These are phyloP conservation scores for Cladosporium velox DNA, from an alignment of 2,329 filamentous ascomycete species.

Conservation along the genomic window DNA sequence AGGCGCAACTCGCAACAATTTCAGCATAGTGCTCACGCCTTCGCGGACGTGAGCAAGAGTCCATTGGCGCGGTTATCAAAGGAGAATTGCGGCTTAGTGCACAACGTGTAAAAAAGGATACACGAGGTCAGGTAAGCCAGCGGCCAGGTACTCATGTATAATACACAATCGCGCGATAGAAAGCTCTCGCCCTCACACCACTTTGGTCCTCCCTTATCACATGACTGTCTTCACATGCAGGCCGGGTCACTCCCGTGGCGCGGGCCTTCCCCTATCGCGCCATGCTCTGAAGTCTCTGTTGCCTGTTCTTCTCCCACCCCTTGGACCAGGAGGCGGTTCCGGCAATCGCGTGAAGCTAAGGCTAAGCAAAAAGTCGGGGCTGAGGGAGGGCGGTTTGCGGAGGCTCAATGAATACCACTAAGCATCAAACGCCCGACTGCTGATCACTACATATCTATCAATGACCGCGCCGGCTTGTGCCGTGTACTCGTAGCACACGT, in stretches of 20 bases:
- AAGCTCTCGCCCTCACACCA: constrained; percentile 11
- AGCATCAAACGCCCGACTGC: background rate
- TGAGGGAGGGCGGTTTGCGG: background rate
- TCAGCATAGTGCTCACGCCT: constrained; percentile 69
- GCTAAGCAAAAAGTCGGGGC: background rate
- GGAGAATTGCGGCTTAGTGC: constrained; percentile 5
- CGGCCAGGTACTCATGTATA: constrained; percentile 1
- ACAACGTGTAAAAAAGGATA: background rate
- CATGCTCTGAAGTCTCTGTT: constrained; percentile 8
- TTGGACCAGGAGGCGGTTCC: background rate
- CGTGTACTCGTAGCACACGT: background rate
- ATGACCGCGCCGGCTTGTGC: background rate
- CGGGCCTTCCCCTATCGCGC: constrained; percentile 11
- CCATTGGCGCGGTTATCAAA: constrained; percentile 8
- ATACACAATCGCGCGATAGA: background rate
- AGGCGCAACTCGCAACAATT: constrained; percentile 82
- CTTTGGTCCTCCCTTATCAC: background rate
- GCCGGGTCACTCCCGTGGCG: constrained; percentile 19
- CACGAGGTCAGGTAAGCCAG: constrained; percentile 3
- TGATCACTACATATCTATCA: background rate
- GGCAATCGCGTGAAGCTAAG: background rate
- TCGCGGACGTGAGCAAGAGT: background rate
- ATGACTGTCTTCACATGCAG: constrained; percentile 19
- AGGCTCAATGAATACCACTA: background rate
- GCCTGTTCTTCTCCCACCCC: background rate